Evolutionary conservation across 2,329 filamentous ascomycete species (phyloP).

Genomic region (Harringtonia lauricola): DNA sequence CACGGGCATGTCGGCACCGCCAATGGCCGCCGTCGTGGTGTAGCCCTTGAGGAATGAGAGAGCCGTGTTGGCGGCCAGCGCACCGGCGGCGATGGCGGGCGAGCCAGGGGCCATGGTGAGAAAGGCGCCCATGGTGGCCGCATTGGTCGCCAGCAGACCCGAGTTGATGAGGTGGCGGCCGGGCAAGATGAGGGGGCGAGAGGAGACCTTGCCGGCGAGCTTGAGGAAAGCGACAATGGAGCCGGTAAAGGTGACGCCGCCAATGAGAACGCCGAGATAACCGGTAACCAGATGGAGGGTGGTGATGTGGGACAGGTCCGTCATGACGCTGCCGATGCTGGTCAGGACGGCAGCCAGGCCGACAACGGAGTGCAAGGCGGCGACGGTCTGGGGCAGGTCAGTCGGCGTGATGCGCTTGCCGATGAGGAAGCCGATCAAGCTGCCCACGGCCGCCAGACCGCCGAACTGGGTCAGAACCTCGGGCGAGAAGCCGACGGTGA

Average conservation of each 20-base stretch:
- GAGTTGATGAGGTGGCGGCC: conserved; percentile 69
- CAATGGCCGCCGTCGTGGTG: conserved; percentile 80
- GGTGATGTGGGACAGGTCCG: conserved; percentile 56
- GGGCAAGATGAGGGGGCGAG: conserved; percentile 59
- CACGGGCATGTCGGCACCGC: conserved; percentile 89
- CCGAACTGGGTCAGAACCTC: conserved; percentile 73
- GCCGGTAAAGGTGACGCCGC: conserved; percentile 82
- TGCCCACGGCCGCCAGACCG: conserved; percentile 61
- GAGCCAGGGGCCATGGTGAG: conserved; percentile 71
- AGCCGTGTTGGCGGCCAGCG: conserved; percentile 62
- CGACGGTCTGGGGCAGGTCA: conserved; percentile 79
- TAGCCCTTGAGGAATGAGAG: conserved; percentile 79
- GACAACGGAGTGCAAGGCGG: conserved; percentile 80
- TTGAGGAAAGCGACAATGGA: conserved; percentile 86
- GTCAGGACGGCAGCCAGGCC: conserved; percentile 82
- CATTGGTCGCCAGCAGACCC: conserved; percentile 62
- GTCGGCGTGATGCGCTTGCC: conserved; percentile 82
- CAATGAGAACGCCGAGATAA: conserved; percentile 78
- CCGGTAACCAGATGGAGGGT: conserved; percentile 77
- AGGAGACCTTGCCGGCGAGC: conserved; percentile 72
- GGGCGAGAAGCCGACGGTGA: conserved; percentile 68
- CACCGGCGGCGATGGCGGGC: conserved; percentile 67
- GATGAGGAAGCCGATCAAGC: conserved; percentile 58
- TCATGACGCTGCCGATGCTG: conserved; percentile 78
- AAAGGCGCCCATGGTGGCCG: conserved; percentile 76